These are phyloP conservation scores for Silene uniflora DNA, from an alignment of 148 eudicot genomes.

Conservation along the genomic window DNA sequence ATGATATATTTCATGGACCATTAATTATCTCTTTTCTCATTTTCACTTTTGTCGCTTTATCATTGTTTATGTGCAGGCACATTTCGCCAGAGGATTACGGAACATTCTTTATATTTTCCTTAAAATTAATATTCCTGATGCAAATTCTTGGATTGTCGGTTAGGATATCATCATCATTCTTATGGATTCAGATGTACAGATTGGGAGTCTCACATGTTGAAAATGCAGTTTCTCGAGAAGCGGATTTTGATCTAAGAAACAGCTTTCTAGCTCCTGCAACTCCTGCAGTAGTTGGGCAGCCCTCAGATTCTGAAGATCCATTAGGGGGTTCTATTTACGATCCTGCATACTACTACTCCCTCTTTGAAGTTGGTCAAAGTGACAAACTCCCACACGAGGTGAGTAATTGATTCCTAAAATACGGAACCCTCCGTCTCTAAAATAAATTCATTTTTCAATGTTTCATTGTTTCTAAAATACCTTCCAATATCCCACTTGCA, in stretches of 20 bases:
- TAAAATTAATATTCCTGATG: conserved; percentile 68
- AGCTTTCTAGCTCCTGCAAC: conserved; percentile 76
- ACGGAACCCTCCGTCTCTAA: not conserved
- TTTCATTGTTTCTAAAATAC: not conserved
- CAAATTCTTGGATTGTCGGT: conserved; percentile 70
- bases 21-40: not conserved
- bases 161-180: conserved; percentile 69
- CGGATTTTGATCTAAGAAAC: conserved; percentile 76
- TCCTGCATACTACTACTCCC: conserved; percentile 80
- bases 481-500: no score
- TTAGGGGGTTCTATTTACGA: conserved; percentile 90
- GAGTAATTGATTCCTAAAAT: conserved; percentile 5
- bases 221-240: conserved; percentile 56
- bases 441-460: not conserved
- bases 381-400: conserved; percentile 47
- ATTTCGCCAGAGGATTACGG: conserved; percentile 62
- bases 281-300: conserved; percentile 44
- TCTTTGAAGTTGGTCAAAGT: conserved; percentile 59
- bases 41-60: not conserved
- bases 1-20: not conserved
- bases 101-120: conserved; percentile 52
- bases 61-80: conserved; percentile 54
- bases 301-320: conserved; percentile 63
- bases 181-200: conserved; percentile 99
- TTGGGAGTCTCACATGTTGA: conserved; percentile 67